Evolutionary conservation across 768 basidiomycete species (phyloP), one percentile per base, ranked within the genome.

Genomic region (Lactifluus pinguis): DNA sequence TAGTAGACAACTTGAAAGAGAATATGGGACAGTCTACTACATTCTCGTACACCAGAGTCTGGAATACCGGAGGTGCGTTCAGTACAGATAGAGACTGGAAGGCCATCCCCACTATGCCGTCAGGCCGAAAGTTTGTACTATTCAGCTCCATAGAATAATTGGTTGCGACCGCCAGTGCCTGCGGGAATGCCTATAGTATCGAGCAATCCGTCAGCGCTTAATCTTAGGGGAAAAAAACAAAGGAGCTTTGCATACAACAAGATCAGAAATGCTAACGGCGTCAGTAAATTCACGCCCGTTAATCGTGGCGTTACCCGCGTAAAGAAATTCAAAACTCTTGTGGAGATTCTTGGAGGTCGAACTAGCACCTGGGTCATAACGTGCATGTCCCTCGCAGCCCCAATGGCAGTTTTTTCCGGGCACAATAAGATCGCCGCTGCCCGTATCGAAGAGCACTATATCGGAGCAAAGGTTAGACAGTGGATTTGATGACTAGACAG

Each of bases 101-200:
- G 5, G 41, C 76, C 68, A 80, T 68, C 36, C 79, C 79, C 42
- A 79, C 65, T 4, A 80, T 55, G 9, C 79, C 80, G 48, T 80
- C 79, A 0, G 75, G 57, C 0, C 48, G 64, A 47, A 75, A 76
- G 17, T 64, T 47, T 11, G 59, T 58, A 6, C 5, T 49, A 44
- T 65, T 8, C 59, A 79, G 64, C 8, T 69, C 70, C 4, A 65
- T 8, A 14, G 76, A 76, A 55, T 77, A 78, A 1, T 65, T 67
- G 11, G 68, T 72, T 25, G 81, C 79, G 21, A 74, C 74, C 13
- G 79, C 80, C 14, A 83, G 64, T 4, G 70, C 71, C 67, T 66
- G 66, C 3, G 61, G 66, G 6, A 75, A 34, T 6, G 32, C 80
- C 67, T 74, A 58, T 29, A 19, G 17, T 10, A 36, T 21, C 25